Evolutionary conservation across 768 basidiomycete species (phyloP).

Genomic region (Serendipita sp.): DNA sequence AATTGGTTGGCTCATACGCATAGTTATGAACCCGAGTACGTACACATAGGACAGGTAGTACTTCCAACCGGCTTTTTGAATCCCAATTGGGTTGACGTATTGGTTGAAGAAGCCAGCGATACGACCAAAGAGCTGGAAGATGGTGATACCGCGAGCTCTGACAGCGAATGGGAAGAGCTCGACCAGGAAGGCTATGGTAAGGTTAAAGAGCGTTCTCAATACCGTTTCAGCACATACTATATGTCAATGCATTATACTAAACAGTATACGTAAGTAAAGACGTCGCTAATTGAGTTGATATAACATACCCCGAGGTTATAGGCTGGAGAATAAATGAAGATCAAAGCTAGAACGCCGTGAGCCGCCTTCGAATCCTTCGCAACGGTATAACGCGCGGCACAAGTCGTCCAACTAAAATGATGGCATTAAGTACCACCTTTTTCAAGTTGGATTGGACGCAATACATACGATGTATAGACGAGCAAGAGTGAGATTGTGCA

Average conservation of each 20-base stretch:
- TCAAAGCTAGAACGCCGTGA: conserved; percentile 38
- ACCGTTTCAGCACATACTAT: conserved; percentile 23
- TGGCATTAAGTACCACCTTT: conserved; percentile 7
- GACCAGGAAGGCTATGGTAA: conserved; percentile 38
- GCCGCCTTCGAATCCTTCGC: conserved; percentile 37
- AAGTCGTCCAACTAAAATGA: conserved; percentile 27
- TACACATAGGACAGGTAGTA: conserved; percentile 33
- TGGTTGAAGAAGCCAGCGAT: conserved; percentile 46
- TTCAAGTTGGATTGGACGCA: neutral
- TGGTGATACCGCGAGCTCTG: conserved; percentile 42
- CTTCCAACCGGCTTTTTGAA: conserved; percentile 40
- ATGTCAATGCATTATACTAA: conserved; percentile 37
- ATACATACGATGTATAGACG: conserved; percentile 25
- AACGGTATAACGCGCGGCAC: conserved; percentile 14
- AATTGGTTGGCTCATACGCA: neutral
- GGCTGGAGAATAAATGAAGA: conserved; percentile 39
- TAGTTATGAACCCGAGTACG: neutral
- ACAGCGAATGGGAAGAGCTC: conserved; percentile 51
- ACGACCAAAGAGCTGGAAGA: conserved; percentile 45
- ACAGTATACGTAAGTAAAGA: neutral
- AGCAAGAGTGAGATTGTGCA: conserved; percentile 33
- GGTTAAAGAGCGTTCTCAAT: neutral
- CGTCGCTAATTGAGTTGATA: neutral
- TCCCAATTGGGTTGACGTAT: conserved; percentile 51
- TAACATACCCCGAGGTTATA: conserved; percentile 31